phyloP scores from a whole-genome alignment of 2,329 filamentous ascomycete species.

The Epichloe gansuensis region DNA sequence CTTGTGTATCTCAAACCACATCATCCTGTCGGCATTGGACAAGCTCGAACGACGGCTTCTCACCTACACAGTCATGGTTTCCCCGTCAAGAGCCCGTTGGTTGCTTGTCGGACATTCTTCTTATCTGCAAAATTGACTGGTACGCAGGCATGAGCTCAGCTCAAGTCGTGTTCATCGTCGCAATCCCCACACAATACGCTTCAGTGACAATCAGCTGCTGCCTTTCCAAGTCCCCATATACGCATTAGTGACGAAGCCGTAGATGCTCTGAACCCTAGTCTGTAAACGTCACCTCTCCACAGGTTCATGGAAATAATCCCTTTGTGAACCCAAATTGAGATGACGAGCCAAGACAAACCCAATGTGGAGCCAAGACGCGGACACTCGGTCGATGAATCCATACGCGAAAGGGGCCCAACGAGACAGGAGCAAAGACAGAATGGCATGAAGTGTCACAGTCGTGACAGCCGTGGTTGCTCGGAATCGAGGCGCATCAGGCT shows the following conservation, averaged over 20 bases:
- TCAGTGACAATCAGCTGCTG: neutral
- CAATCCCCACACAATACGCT: neutral
- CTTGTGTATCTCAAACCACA: neutral
- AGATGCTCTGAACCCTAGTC: neutral
- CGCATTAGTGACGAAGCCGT: neutral
- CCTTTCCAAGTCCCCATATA: neutral
- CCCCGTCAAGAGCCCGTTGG: neutral
- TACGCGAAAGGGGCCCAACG: neutral
- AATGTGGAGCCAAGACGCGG: too few species aligned
- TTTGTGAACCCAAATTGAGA: too few species aligned
- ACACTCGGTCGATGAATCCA: neutral
- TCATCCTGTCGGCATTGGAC: neutral
- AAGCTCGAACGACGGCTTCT: neutral
- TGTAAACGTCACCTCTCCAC: neutral
- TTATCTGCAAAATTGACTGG: neutral
- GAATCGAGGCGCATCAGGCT: neutral
- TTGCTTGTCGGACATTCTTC: neutral
- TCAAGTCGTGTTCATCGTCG: neutral
- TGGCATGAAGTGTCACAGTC: neutral
- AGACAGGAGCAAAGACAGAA: neutral
- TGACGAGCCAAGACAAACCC: too few species aligned
- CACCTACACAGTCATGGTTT: neutral
- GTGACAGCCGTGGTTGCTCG: neutral
- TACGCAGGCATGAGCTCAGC: neutral
- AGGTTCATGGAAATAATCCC: neutral